These are phyloP conservation scores for Pleurotus citrinopileatus DNA, from an alignment of 768 basidiomycete genomes.

Conservation along the genomic window DNA sequence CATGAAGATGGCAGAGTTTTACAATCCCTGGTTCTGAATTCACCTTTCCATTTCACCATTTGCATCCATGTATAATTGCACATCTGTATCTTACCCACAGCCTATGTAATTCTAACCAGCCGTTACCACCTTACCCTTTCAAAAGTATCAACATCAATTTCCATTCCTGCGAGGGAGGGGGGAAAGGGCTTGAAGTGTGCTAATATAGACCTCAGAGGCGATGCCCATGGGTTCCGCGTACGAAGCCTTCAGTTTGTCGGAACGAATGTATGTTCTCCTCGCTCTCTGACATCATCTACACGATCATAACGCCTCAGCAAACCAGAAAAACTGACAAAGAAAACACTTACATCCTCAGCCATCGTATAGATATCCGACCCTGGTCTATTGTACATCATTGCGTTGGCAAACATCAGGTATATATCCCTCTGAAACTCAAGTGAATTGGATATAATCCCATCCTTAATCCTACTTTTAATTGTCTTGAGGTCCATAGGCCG, in stretches of 20 bases:
- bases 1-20: conserved; percentile 82
- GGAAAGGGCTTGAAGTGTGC: too few species aligned
- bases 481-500: conserved; percentile 96
- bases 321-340: not conserved
- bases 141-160: too few species aligned
- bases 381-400: conserved; percentile 94
- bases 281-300: conserved; percentile 75
- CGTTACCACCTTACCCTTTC: too few species aligned
- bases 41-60: conserved; percentile 4
- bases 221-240: conserved; percentile 39
- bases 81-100: too few species aligned
- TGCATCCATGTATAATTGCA: not conserved
- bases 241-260: conserved; percentile 73
- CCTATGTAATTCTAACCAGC: too few species aligned
- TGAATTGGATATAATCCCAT: conserved; percentile 76
- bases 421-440: conserved; percentile 90
- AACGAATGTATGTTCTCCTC: conserved; percentile 66
- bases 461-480: conserved; percentile 82
- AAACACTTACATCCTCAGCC: conserved; percentile 81
- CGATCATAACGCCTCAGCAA: conserved; percentile 4
- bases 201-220: conserved; percentile 12
- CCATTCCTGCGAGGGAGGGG: too few species aligned
- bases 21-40: conserved; percentile 82
- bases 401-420: conserved; percentile 93
- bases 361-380: conserved; percentile 84